phyloP scores from a whole-genome alignment of 2,329 filamentous ascomycete species.

The Sordariomycetes sp. region DNA sequence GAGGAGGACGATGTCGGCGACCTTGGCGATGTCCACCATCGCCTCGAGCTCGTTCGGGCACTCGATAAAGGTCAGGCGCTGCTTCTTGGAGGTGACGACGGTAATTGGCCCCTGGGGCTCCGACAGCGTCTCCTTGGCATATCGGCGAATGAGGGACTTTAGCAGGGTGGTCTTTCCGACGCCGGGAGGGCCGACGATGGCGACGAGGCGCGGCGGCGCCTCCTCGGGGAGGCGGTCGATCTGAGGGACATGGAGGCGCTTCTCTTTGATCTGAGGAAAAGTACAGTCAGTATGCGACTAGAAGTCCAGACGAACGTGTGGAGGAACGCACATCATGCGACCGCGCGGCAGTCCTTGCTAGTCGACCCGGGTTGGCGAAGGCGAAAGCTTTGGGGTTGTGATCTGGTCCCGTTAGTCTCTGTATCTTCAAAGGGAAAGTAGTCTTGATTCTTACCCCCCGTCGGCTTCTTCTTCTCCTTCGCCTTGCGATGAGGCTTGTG shows the following conservation, averaged over 20 bases:
- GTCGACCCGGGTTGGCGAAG: conserved; percentile 66
- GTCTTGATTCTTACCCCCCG: conserved; percentile 35
- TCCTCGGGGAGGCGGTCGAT: conserved; percentile 94
- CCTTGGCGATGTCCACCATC: conserved; percentile 95
- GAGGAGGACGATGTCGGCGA: conserved; percentile 90
- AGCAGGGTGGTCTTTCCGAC: conserved; percentile 92
- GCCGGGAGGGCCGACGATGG: conserved; percentile 88
- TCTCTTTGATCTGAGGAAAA: conserved; percentile 66
- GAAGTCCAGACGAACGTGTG: not conserved
- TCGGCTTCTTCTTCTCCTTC: conserved; percentile 70
- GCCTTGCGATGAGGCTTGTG: conserved; percentile 76
- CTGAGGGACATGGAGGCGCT: conserved; percentile 87
- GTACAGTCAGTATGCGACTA: conserved; percentile 11
- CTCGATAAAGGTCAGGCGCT: conserved; percentile 90
- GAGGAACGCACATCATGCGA: conserved; percentile 49
- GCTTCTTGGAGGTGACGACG: conserved; percentile 90
- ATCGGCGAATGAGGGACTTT: conserved; percentile 86
- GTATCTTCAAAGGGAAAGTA: not conserved
- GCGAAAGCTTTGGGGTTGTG: conserved; percentile 85
- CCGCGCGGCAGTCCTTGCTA: conserved; percentile 61
- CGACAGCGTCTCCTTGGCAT: conserved; percentile 88
- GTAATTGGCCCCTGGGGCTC: conserved; percentile 87
- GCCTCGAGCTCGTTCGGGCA: conserved; percentile 92
- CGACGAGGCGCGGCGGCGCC: conserved; percentile 81
- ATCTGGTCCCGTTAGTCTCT: conserved; percentile 28